These are phyloP conservation scores for Marasmius sp. DNA, from an alignment of 1,284 basidiomycete genomes.

Conservation along the genomic window DNA sequence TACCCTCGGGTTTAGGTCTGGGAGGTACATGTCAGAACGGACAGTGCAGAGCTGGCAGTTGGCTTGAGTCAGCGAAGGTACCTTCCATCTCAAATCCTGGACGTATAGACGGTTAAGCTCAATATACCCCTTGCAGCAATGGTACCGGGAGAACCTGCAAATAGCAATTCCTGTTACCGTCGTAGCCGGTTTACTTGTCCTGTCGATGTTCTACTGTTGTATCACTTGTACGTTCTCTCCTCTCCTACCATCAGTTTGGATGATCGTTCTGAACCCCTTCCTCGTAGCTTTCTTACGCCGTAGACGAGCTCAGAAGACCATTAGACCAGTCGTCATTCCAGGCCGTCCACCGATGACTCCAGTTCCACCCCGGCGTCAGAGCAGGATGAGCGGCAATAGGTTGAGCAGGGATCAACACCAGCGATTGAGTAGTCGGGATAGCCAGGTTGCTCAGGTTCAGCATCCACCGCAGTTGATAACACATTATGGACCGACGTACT, in stretches of 20 bases:
- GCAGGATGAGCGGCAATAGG: not conserved
- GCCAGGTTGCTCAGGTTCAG: no score
- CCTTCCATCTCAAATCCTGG: constrained; percentile 1
- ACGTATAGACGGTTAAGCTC: not conserved
- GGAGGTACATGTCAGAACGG: constrained; percentile 69
- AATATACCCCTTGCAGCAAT: constrained; percentile 41
- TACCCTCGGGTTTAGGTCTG: constrained; percentile 43
- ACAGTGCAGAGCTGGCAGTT: constrained; percentile 65
- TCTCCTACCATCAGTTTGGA: not conserved
- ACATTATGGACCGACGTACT: no score
- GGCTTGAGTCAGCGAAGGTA: constrained; percentile 66
- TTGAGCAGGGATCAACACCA: not conserved
- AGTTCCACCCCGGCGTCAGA: not conserved
- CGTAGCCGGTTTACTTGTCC: constrained; percentile 62
- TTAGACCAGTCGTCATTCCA: not conserved
- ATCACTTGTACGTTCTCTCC: constrained; percentile 14
- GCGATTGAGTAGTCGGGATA: no score
- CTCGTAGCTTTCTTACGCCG: not conserved
- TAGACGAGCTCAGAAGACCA: not conserved
- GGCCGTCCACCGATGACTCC: not conserved
- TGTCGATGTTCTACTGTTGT: constrained; percentile 50
- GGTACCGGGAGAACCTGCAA: constrained; percentile 77
- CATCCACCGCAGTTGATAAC: no score
- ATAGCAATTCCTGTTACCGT: constrained; percentile 82
- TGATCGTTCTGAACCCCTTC: not conserved